Conservation (phyloP, 2,329 filamentous ascomycete genomes). For the Aspergillus sp. region DNA sequence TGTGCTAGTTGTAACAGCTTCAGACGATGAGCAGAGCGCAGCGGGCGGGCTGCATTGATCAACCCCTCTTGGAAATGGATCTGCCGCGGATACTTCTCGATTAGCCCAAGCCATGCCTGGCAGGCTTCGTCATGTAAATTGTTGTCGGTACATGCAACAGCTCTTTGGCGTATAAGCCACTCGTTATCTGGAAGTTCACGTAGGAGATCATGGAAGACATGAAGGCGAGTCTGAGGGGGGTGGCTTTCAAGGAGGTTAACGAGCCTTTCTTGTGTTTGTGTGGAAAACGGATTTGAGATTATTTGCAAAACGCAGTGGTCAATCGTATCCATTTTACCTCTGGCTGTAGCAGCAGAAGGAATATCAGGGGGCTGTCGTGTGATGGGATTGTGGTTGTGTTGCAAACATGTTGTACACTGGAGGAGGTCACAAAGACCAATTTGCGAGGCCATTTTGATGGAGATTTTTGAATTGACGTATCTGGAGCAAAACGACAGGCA, state of each 20-base stretch:
- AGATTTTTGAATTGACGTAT: not conserved
- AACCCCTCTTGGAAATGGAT: not conserved
- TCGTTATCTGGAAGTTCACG: not conserved
- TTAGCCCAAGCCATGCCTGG: not conserved
- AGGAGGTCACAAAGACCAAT: not conserved
- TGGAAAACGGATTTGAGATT: not conserved
- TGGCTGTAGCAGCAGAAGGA: not conserved
- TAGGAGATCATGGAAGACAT: not conserved
- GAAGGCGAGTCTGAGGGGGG: not conserved
- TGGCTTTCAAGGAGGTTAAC: not conserved
- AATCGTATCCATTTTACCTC: not conserved
- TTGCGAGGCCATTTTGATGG: not conserved
- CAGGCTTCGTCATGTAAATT: not conserved
- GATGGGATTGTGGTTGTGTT: not conserved
- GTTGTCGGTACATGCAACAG: not conserved
- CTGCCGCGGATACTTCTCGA: not conserved
- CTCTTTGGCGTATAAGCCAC: not conserved
- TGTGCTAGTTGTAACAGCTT: not conserved
- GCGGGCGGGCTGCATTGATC: not conserved
- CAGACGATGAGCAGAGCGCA: not conserved
- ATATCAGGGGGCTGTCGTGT: not conserved
- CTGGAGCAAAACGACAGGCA: not conserved
- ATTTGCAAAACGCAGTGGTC: not conserved
- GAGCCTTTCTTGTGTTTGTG: not conserved
- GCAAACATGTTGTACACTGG: not conserved